Evolutionary conservation across 108 stramenopile genomes (phyloP).

Genomic region (Skeletonema grethae): DNA sequence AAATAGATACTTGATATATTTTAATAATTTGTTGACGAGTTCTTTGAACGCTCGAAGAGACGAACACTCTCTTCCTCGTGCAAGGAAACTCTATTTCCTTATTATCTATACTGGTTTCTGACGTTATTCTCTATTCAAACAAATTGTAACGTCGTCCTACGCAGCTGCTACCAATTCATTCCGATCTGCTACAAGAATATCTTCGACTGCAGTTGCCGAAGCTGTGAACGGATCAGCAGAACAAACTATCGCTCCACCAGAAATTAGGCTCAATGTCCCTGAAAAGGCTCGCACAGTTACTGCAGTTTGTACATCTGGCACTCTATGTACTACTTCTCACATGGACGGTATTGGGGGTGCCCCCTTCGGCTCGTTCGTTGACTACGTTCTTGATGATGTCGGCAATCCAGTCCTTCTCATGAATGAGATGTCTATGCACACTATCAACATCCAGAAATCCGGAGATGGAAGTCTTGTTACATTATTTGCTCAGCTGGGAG

Average conservation of each 20-base stretch:
- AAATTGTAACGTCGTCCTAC: not conserved
- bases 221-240: constrained; percentile 30
- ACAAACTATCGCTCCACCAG: constrained; percentile 28
- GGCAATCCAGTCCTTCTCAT: constrained; percentile 95
- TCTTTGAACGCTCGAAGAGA: not conserved
- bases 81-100: not conserved
- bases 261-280: constrained; percentile 78
- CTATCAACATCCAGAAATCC: constrained; percentile 83
- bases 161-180: not conserved
- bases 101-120: not conserved
- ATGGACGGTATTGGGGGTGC: constrained; percentile 84
- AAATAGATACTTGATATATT: not conserved
- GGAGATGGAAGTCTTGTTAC: constrained; percentile 59
- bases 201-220: constrained; percentile 42
- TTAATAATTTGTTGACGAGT: not conserved
- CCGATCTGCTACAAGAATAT: constrained; percentile 34
- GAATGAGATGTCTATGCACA: constrained; percentile 95
- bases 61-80: not conserved
- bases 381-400: constrained; percentile 94
- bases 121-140: not conserved
- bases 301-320: constrained; percentile 84
- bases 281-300: constrained; percentile 90
- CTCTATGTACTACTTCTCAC: constrained; percentile 80
- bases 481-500: constrained; percentile 78
- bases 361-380: constrained; percentile 95